Conservation (phyloP, 495 filamentous ascomycete species). For the Letharia lupina region DNA sequence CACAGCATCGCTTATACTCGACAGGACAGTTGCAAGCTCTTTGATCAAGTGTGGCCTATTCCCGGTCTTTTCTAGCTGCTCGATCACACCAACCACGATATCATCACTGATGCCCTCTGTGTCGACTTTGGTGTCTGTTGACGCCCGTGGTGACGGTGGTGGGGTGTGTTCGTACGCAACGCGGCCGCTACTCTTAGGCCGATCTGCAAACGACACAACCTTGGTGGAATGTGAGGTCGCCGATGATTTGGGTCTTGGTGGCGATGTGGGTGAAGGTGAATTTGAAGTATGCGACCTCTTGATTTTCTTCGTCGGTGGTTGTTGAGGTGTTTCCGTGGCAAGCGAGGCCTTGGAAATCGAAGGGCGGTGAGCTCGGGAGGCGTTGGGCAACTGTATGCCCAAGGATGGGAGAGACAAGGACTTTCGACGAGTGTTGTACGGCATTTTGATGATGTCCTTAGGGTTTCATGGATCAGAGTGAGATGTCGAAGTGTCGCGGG, state of each 20-base stretch:
- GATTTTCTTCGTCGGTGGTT: constrained; percentile 69
- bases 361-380: constrained; percentile 58
- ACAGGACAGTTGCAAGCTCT: constrained; percentile 77
- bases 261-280: constrained; percentile 47
- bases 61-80: constrained; percentile 83
- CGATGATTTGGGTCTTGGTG: constrained; percentile 33
- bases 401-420: constrained; percentile 88
- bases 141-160: constrained; percentile 68
- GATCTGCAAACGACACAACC: constrained; percentile 37
- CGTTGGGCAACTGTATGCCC: constrained; percentile 82
- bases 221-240: constrained; percentile 29
- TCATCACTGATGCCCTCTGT: constrained; percentile 87
- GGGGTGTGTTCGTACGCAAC: constrained; percentile 63
- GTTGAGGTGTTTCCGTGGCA: constrained; percentile 42
- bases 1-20: constrained; percentile 68
- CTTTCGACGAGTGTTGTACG: constrained; percentile 97
- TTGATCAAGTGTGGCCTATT: constrained; percentile 93
- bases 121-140: constrained; percentile 57
- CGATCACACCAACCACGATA: constrained; percentile 84
- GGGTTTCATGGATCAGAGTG: constrained; percentile 12
- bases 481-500: background rate
- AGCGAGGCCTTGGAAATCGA: constrained; percentile 49
- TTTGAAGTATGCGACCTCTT: constrained; percentile 68
- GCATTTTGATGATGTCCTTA: constrained; percentile 48
- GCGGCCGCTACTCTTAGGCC: constrained; percentile 38